Evolutionary conservation across 73 alveolate genomes (phyloP), one percentile per base, ranked within the genome.

Genomic region (Blepharisma japonicum): DNA sequence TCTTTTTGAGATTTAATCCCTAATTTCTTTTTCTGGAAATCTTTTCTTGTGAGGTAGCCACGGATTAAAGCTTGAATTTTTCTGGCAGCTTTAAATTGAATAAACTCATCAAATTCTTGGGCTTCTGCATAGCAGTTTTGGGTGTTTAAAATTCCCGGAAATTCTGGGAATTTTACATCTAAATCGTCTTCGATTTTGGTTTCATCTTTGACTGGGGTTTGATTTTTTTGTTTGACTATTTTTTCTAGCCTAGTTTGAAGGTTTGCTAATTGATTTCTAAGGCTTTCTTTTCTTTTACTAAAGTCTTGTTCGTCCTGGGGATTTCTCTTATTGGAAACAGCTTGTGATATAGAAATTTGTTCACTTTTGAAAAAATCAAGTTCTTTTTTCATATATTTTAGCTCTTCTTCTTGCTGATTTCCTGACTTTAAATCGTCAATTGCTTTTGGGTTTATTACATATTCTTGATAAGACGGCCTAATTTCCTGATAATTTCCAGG

Each of bases 121-220:
- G 18, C 23, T 25, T 14, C 11, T 61, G 14, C 50, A 25, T 61
- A 25, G 0, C 18, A 9, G n/a, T 61, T 39, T n/a, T 61, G 1
- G 2, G 46, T 2, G 4, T 20, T 61, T 8, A 25, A 25, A 25
- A 61, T 61, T 20, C 74, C 74, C 2, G 74, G 74, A 5, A 61
- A 14, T 61, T 61, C 23, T 14, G 14, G 0, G 49, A 61, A 18
- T 9, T 61, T 25, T 9, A 61, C 74, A 9, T 61, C 74, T 20
- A 61, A 25, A 39, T 61, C 74, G 74, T 61, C 74, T n/a, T n/a
- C 39, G 47, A 61, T 25, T 61, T 8, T n/a, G 38, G 74, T 25
- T 61, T 61, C 23, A 14, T 8, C 23, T 61, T 61, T 14, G n/a
- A 9, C 11, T 8, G 74, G 74, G 2, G 14, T 61, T 61, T 61